A percentile compares a stretch with the other conserved stretches of the same genome.
Conservation (phyloP, 495 filamentous ascomycete genomes). For the Wilcoxina mikolae region DNA sequence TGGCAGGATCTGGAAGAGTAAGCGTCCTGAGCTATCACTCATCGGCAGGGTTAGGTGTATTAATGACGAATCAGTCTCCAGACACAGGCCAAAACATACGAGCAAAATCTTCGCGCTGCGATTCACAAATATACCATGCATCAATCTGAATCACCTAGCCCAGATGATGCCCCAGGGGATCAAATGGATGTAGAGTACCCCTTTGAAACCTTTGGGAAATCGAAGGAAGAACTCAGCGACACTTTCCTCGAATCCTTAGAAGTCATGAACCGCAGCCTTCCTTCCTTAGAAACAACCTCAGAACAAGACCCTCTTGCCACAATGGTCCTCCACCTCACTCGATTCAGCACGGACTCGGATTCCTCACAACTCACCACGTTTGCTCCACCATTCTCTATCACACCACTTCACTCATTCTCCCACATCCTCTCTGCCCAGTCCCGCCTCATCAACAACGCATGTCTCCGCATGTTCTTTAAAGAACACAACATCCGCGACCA, state of each 20-base stretch:
- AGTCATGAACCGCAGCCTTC: slow-evolving; percentile 16
- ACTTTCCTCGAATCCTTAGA: slow-evolving; percentile 39
- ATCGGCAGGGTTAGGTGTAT: neutral
- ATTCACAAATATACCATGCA: slow-evolving; percentile 9
- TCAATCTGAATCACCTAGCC: neutral
- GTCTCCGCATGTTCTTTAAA: slow-evolving; percentile 65
- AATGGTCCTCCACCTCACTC: slow-evolving; percentile 23
- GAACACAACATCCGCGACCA: slow-evolving; percentile 59
- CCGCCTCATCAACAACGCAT: slow-evolving; percentile 57
- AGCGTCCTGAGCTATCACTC: neutral
- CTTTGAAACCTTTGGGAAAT: slow-evolving; percentile 35
- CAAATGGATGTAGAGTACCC: slow-evolving; percentile 1
- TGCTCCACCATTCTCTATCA: slow-evolving; percentile 54
- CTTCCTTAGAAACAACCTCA: slow-evolving; percentile 11
- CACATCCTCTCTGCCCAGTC: slow-evolving; percentile 62
- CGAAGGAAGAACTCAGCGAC: slow-evolving; percentile 36
- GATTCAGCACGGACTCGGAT: slow-evolving; percentile 10
- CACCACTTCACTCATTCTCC: slow-evolving; percentile 58
- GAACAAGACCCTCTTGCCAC: slow-evolving; percentile 11
- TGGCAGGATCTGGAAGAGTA: slow-evolving; percentile 54
- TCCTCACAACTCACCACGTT: slow-evolving; percentile 32
- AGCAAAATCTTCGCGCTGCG: slow-evolving; percentile 14
- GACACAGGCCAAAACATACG: slow-evolving; percentile 20
- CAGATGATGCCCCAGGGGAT: neutral
- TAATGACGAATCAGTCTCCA: slow-evolving; percentile 13